A percentile compares a stretch with the other conserved stretches of the same genome.
Evolutionary conservation across 1,284 basidiomycete genomes (phyloP).

Genomic region (Rhodotorula sp.): DNA sequence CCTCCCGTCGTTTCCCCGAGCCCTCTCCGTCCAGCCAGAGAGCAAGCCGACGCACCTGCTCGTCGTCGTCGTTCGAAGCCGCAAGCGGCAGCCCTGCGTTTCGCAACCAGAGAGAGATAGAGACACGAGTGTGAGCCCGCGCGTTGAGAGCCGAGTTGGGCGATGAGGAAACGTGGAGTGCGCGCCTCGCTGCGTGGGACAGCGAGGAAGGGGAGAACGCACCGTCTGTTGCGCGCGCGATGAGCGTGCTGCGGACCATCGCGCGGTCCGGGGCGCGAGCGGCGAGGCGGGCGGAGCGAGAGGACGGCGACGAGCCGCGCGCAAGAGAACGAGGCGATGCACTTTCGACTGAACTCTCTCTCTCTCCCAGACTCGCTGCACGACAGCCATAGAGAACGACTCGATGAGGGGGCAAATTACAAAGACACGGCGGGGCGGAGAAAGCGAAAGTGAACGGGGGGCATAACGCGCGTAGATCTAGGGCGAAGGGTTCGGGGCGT

Average conservation of each 20-base stretch:
- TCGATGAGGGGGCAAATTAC: background rate
- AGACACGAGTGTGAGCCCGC: too few species aligned
- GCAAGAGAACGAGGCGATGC: background rate
- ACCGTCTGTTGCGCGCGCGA: constrained; percentile 84
- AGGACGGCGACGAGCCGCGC: background rate
- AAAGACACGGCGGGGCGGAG: too few species aligned
- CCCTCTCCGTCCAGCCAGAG: background rate
- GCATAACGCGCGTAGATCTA: background rate
- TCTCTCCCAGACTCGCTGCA: background rate
- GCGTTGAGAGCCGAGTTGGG: background rate
- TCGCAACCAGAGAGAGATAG: too few species aligned
- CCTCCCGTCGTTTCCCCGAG: background rate
- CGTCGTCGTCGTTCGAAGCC: constrained; percentile 90
- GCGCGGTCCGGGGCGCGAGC: too few species aligned
- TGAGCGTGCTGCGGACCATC: constrained; percentile 89
- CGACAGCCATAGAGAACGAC: background rate
- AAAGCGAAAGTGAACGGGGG: too few species aligned
- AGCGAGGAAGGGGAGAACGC: background rate
- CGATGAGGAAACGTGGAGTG: background rate
- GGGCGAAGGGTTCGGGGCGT: constrained; percentile 6
- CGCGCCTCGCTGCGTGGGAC: too few species aligned
- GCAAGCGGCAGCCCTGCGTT: constrained; percentile 72
- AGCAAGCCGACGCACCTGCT: constrained; percentile 60
- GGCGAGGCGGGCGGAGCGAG: background rate
- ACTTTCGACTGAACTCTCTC: background rate